Conservation (phyloP, 352 stramenopile species). For the Thraustotheca clavata region DNA sequence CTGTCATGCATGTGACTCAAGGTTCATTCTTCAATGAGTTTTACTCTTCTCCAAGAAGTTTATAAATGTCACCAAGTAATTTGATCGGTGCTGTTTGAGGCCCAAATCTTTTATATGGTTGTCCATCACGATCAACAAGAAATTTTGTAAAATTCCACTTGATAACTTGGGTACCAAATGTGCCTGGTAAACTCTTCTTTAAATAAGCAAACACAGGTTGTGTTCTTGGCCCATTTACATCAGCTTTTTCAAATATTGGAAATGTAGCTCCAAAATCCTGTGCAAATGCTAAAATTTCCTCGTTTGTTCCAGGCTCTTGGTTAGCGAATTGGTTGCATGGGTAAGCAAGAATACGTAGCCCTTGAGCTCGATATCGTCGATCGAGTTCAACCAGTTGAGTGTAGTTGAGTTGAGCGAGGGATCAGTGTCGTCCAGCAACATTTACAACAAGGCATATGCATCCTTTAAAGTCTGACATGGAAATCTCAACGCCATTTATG, state of each 20-base stretch:
- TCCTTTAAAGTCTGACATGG: conserved; percentile 43
- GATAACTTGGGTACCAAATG: conserved; percentile 66
- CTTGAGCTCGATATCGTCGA: conserved; percentile 42
- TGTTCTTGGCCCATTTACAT: conserved; percentile 78
- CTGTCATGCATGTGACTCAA: conserved; percentile 15
- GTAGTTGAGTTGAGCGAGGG: conserved; percentile 67
- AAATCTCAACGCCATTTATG: conserved; percentile 50
- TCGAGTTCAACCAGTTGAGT: conserved; percentile 59
- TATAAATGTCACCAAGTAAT: conserved; percentile 71
- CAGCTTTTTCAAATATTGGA: conserved; percentile 51
- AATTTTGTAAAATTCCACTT: conserved; percentile 91
- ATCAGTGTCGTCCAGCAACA: conserved; percentile 66
- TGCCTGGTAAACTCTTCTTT: conserved; percentile 53
- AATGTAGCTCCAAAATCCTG: conserved; percentile 43
- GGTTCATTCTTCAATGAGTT: conserved; percentile 1
- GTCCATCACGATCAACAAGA: conserved; percentile 71
- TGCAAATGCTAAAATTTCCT: conserved; percentile 57
- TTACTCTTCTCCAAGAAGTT: conserved; percentile 43
- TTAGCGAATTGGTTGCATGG: conserved; percentile 81
- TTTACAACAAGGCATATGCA: conserved; percentile 47
- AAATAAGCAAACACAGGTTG: conserved; percentile 74
- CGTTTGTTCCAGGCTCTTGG: conserved; percentile 52
- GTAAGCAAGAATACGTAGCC: conserved; percentile 65
- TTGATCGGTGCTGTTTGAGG: conserved; percentile 53
- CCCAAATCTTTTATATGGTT: conserved; percentile 57